Percentiles rank a stretch among this genome's conserved stretches.
These are phyloP conservation scores for Parastagonospora nodorum DNA, from an alignment of 2,329 filamentous ascomycete species.

Conservation along the genomic window DNA sequence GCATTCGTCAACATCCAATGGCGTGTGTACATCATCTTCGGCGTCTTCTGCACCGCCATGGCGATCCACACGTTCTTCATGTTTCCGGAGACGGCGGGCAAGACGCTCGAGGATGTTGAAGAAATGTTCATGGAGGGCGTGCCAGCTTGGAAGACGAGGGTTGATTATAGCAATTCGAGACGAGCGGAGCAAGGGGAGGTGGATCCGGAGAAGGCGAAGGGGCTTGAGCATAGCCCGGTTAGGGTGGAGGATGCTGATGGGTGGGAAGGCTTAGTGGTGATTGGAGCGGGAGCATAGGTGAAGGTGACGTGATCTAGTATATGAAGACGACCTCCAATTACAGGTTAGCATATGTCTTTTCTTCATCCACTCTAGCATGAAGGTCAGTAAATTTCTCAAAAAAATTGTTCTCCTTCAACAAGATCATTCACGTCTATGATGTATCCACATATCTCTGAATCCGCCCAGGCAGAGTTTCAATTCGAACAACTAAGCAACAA, in stretches of 20 bases:
- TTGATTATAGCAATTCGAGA: slow-evolving; percentile 28
- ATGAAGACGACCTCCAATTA: no score
- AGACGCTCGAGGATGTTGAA: slow-evolving; percentile 77
- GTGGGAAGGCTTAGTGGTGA: no score
- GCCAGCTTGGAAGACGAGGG: slow-evolving; percentile 61
- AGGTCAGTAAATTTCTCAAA: no score
- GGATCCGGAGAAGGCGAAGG: slow-evolving; percentile 29
- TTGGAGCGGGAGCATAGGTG: no score
- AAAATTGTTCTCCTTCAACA: no score
- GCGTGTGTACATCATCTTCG: slow-evolving; percentile 76
- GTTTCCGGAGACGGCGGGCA: slow-evolving; percentile 72
- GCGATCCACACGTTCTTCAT: slow-evolving; percentile 70
- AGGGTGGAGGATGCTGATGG: slow-evolving; percentile 25
- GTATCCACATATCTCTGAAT: no score
- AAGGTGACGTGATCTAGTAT: no score
- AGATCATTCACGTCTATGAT: no score
- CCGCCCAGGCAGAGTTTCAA: no score
- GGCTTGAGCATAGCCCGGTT: slow-evolving; percentile 23
- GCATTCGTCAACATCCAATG: slow-evolving; percentile 63
- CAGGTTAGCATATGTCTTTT: no score
- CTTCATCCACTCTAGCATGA: no score
- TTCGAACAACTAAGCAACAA: no score
- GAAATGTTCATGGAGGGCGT: slow-evolving; percentile 66
- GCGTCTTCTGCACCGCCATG: slow-evolving; percentile 70
- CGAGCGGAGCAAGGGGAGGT: slow-evolving; percentile 30